Conservation (phyloP, 163 green algal species). For the Scenedesmus sp. region DNA sequence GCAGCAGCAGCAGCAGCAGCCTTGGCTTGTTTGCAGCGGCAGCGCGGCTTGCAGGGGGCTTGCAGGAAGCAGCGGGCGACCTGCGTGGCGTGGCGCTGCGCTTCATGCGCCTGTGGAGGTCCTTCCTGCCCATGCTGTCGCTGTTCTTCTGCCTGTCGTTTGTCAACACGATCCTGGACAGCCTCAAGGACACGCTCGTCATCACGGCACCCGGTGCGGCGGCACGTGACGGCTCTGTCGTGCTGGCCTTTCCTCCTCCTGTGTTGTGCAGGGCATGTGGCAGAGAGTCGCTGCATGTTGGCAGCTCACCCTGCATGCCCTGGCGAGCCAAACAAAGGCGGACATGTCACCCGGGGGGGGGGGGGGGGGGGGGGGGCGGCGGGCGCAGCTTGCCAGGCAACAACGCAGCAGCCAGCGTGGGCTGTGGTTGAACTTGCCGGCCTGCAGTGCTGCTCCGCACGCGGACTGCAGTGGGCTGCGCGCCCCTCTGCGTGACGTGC, state of each 20-base stretch:
- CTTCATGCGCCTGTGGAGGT: slow-evolving; percentile 56
- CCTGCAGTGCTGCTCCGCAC: too few relatives aligned
- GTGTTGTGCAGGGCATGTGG: too few relatives aligned
- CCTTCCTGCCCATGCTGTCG: slow-evolving; percentile 83
- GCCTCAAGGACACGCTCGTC: slow-evolving; percentile 92
- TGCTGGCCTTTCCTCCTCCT: too few relatives aligned
- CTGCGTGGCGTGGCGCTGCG: neutral
- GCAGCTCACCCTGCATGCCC: too few relatives aligned
- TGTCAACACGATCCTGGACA: slow-evolving; percentile 97
- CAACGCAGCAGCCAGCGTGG: too few relatives aligned
- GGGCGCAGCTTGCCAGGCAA: too few relatives aligned
- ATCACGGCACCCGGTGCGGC: slow-evolving; percentile 81
- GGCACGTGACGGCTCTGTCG: neutral
- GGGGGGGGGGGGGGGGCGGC: too few relatives aligned
- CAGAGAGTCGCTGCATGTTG: too few relatives aligned
- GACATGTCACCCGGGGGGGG: too few relatives aligned
- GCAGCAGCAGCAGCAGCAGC: neutral
- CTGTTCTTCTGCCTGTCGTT: slow-evolving; percentile 95
- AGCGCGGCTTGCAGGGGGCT: neutral
- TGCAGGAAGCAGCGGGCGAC: neutral
- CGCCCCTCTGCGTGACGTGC: neutral
- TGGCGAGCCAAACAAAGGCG: too few relatives aligned
- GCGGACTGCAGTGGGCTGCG: too few relatives aligned
- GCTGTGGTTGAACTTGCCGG: too few relatives aligned
- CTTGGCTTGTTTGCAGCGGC: neutral